Conservation (phyloP, 2,329 filamentous ascomycete genomes). For the Claviceps maximensis region DNA sequence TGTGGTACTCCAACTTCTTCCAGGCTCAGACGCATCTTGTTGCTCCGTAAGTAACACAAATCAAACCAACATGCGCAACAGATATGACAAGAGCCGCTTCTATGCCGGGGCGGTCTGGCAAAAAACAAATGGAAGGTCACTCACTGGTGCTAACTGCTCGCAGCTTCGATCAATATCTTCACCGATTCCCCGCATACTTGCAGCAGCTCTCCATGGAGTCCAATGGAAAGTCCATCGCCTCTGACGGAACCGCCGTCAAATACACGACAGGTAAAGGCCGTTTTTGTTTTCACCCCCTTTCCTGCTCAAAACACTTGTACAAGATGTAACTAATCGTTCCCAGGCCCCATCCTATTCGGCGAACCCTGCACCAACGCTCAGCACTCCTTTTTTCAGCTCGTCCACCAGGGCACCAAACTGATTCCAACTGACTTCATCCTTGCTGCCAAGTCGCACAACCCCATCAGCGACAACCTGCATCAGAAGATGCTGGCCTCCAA, state of each 20-base stretch:
- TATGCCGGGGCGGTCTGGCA: background rate
- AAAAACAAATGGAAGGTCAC: background rate
- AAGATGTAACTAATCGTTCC: background rate
- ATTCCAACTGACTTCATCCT: conserved; percentile 98
- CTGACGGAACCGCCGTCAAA: conserved; percentile 79
- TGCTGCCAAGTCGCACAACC: conserved; percentile 93
- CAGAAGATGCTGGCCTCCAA: conserved; percentile 93
- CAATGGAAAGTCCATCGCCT: conserved; percentile 93
- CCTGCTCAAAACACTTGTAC: background rate
- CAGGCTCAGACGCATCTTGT: conserved; percentile 96
- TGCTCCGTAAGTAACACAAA: conserved; percentile 56
- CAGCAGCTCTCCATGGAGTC: conserved; percentile 99
- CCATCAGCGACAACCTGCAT: conserved; percentile 80
- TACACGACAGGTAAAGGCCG: conserved; percentile 64
- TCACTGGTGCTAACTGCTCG: conserved; percentile 3
- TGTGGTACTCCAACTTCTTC: conserved; percentile 99
- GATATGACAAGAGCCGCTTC: background rate
- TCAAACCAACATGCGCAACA: too few relatives aligned
- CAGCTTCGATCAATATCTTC: conserved; percentile 95
- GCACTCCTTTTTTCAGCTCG: conserved; percentile 99
- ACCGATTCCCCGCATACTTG: conserved; percentile 97
- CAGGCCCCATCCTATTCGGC: conserved; percentile 80
- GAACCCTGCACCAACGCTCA: conserved; percentile 98
- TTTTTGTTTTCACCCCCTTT: background rate
- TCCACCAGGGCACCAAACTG: conserved; percentile 98